These are phyloP conservation scores for Heteromeles arbutifolia DNA, from an alignment of 306 rosid species.

Conservation along the genomic window DNA sequence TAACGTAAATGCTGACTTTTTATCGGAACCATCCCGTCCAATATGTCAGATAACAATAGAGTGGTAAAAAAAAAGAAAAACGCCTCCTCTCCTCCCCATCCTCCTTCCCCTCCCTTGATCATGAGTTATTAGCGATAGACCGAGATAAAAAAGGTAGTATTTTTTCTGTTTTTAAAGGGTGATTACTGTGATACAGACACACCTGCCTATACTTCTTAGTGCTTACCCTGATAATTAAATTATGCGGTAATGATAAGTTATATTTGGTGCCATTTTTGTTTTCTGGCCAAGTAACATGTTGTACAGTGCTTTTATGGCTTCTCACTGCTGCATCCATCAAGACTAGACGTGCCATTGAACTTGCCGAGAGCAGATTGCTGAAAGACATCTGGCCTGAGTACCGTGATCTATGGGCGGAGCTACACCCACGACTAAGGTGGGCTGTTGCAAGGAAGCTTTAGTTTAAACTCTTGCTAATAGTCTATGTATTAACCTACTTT, in stretches of 20 bases:
- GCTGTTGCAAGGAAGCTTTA: too few relatives aligned
- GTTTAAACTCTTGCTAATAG: too few relatives aligned
- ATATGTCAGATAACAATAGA: not conserved
- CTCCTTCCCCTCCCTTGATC: not conserved
- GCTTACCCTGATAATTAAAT: not conserved
- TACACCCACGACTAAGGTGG: too few relatives aligned
- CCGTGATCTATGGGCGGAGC: constrained; percentile 38
- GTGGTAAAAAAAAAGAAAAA: not conserved
- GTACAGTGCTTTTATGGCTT: constrained; percentile 72
- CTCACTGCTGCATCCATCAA: constrained; percentile 65
- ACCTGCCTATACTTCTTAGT: not conserved
- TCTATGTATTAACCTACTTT: too few relatives aligned
- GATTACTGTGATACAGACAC: not conserved
- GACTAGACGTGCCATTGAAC: constrained; percentile 67
- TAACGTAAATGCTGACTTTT: not conserved
- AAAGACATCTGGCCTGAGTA: constrained; percentile 80
- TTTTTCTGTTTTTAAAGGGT: not conserved
- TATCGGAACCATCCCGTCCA: not conserved
- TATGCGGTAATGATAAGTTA: not conserved
- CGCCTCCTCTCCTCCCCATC: not conserved
- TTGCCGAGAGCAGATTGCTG: constrained; percentile 51
- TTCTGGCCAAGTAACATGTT: constrained; percentile 1
- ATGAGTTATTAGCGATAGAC: not conserved
- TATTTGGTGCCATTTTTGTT: not conserved
- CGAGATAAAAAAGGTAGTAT: not conserved